Base-by-base conservation (phyloP, 2,329 filamentous ascomycete genomes). In the Penicillium freii region DNA sequence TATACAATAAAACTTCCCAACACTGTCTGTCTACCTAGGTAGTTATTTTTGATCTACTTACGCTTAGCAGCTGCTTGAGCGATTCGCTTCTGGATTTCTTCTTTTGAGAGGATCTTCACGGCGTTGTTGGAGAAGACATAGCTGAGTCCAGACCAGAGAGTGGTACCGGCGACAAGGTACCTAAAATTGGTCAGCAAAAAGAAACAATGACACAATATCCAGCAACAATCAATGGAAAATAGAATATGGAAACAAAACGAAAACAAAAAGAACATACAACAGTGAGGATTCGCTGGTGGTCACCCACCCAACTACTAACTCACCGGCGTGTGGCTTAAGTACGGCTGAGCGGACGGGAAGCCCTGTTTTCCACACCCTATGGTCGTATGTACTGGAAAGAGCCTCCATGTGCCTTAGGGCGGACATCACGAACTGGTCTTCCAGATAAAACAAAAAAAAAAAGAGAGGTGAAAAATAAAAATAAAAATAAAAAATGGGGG, bases 81-180 rank as follows among this genome's bases (percentile, higher is more conserved):
- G 51, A 73, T 67, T 46, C 71, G 71, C 57, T 69, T 70, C 51
- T 76, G 72, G 19, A 75, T 65, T 51, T 78, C 75, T 48, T 77
- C 68, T 42, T 79, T 76, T 15, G 73, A 78, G 42, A 97, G 73
- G 55, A 97, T 97, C 73, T 89, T 95, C 33, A 97, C 92, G 0
- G 92, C 93, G 67, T 96, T 89, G 73, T 94, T 96, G 64, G 86
- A 90, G 72, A 88, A 95, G 7, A 96, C 82, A 72, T 99, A 99
- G 73, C 92, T 96, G 15, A 92, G 81, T 8, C 94, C 94, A 61
- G 92, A 97, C 90, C 92, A 97, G 6, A 96, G 76, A 0, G 94
- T 99, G 4, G 94, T 99, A 0, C 82, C 84, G 0, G 92, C 92
- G 3, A 99, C 93, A 15, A 95, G 75, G 66, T 90, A 93, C 70